Percentiles rank a stretch among this genome's conserved stretches.
Evolutionary conservation across 1,284 basidiomycete species (phyloP).

Genomic region (Irpex sp.): DNA sequence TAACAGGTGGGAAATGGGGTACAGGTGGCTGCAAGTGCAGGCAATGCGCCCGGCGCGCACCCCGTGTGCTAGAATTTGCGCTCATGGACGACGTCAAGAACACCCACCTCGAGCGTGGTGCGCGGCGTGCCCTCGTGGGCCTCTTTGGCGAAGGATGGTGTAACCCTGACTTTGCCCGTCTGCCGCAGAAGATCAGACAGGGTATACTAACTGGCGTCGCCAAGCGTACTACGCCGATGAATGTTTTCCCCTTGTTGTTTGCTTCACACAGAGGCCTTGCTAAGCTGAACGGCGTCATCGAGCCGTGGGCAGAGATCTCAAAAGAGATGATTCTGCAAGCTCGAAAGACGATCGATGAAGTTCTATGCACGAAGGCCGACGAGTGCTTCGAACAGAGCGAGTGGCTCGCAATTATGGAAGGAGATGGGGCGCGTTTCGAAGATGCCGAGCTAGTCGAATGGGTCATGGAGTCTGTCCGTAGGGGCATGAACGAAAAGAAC

Average conservation of each 20-base stretch:
- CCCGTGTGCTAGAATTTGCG: conserved; percentile 80
- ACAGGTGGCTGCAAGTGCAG: conserved; percentile 77
- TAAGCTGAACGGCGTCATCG: conserved; percentile 50
- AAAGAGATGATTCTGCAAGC: conserved; percentile 61
- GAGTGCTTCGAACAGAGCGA: conserved; percentile 65
- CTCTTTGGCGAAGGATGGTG: conserved; percentile 88
- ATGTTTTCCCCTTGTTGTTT: conserved; percentile 64
- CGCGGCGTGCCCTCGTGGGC: conserved; percentile 70
- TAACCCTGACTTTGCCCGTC: conserved; percentile 69
- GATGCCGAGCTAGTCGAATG: conserved; percentile 70
- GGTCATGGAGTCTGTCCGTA: conserved; percentile 61
- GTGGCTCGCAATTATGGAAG: conserved; percentile 69
- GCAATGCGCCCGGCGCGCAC: conserved; percentile 74
- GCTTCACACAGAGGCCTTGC: conserved; percentile 62
- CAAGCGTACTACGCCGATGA: conserved; percentile 60
- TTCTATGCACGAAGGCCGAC: conserved; percentile 56
- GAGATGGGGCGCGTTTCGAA: conserved; percentile 67
- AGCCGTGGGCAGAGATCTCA: conserved; percentile 66
- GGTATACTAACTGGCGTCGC: conserved; percentile 67
- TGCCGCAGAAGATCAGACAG: conserved; percentile 66
- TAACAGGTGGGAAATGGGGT: conserved; percentile 72
- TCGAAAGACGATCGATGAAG: conserved; percentile 56
- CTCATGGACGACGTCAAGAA: conserved; percentile 74
- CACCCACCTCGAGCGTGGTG: conserved; percentile 62
- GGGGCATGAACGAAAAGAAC: conserved; percentile 56